Evolutionary conservation across 768 basidiomycete genomes (phyloP), one percentile per base, ranked within the genome.

Genomic region (Grammothele lineata): DNA sequence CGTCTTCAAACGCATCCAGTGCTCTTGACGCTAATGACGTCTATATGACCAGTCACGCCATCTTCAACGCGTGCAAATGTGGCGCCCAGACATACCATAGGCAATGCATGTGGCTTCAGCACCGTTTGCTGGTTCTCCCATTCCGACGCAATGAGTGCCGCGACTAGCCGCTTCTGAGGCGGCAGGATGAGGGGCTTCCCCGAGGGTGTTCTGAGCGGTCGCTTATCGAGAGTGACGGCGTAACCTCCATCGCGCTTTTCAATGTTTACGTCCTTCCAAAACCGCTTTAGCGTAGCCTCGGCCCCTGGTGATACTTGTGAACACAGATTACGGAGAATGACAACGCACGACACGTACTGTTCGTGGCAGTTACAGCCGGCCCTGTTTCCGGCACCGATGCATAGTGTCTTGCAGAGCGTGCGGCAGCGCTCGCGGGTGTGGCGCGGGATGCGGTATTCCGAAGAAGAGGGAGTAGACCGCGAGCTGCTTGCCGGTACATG

Each of bases 81-180:
- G 10, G 4, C 8, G 24, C 6, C 14, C 8, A 7, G 22, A 54
- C 72, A 43, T 62, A 96, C 95, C 78, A 96, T 80, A 14, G 96
- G 93, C 21, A 99, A 69, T 1, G 92, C 86, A 64, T 95, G 90
- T 21, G 87, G 87, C 65, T 94, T 97, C 52, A 97, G 62, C 1
- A 94, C 59, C 5, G 72, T 83, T 48, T 82, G 82, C 67, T 97
- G 95, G 59, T 85, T 87, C 59, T 99, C 93, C 96, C 96, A 99
- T 70, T 99, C 96, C 46, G 87, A 77, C 17, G 93, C 96, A 57
- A 98, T 83, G 47, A 96, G 74, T 1, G 89, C 74, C 1, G 94
- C 92, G 18, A 88, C 73, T 23, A 94, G 68, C 34, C 74, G 62
- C 61, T 89, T 90, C 51, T 77, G 71, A 39, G 69, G 65, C 0